Base-by-base conservation (phyloP, 345 rosid genomes). In the Dovyalis caffra region DNA sequence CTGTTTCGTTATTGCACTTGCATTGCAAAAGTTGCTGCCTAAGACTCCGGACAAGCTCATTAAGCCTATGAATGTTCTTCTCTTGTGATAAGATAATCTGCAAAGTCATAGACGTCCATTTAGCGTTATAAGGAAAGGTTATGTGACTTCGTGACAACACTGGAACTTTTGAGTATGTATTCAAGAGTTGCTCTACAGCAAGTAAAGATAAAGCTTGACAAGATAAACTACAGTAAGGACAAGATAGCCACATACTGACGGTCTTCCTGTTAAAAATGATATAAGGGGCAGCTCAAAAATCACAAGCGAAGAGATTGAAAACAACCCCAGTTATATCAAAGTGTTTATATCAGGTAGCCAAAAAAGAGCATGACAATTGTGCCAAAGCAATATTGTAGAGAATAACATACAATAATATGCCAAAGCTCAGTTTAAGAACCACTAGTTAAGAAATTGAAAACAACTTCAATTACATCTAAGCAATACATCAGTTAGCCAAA, bases 11-110 rank as follows among this genome's bases (percentile, higher is more conserved):
- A 63, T 69, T 80, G 72, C 85, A 81, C 75, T 84, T 82, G 82
- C 97, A 92, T 58, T 76, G 91, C 71, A 62, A 73, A 64, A 92
- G 63, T 72, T 88, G 91, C 78, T 81, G 78, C 78, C 78, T 86
- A 76, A 95, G 97, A 74, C 81, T 90, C 75, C 75, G 87, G 29
- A 92, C 89, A 23, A 94, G 86, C 66, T 92, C 94, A 43, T 87
- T 87, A 62, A 92, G 94, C 79, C 85, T 86, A 71, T 88, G 93
- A 78, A 92, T 95, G 77, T 81, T 86, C 76, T 89, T 91, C 85
- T 92, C 99, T 80, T 89, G 97, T 20, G 88, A 87, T 76, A 91
- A 81, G 84, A 94, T 95, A 67, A 92, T 89, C 97, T 94, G 90
- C 81, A 80, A 61, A 74, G 43, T 31, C 56, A 29, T 3, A 43